phyloP scores from a whole-genome alignment of 2,329 filamentous ascomycete species.

The Macrophomina pseudophaseolina region DNA sequence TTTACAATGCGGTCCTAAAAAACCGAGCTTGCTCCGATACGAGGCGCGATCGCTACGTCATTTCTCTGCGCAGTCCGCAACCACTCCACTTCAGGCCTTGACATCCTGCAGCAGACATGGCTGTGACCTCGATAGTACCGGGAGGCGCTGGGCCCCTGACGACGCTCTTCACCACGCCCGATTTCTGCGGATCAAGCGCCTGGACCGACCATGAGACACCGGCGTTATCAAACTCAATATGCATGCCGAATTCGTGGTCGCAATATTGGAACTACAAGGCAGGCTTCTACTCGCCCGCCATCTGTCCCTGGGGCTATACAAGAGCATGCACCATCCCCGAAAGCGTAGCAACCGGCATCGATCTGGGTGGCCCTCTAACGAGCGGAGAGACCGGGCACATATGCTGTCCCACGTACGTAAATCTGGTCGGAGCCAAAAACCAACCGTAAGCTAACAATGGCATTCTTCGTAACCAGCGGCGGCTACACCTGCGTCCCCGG shows the following conservation, averaged over 20 bases:
- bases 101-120: background rate
- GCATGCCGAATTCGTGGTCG: background rate
- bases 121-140: background rate
- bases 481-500: background rate
- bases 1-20: background rate
- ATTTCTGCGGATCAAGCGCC: background rate
- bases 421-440: background rate
- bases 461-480: background rate
- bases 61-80: background rate
- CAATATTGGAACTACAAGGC: background rate
- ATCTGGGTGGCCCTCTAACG: background rate
- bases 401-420: constrained; percentile 12
- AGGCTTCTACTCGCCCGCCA: constrained; percentile 6
- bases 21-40: background rate
- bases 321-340: background rate
- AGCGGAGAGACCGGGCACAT: constrained; percentile 7
- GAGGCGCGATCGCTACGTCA: background rate
- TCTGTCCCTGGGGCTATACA: constrained; percentile 4
- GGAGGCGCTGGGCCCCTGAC: background rate
- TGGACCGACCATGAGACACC: background rate
- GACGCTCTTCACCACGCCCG: constrained; percentile 6
- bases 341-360: background rate
- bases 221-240: constrained; percentile 10
- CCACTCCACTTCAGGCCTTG: background rate
- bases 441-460: background rate